A percentile compares a stretch with the other conserved stretches of the same genome.
Evolutionary conservation across 305 asterid genomes (phyloP).

Genomic region (Fraxinus sp.): DNA sequence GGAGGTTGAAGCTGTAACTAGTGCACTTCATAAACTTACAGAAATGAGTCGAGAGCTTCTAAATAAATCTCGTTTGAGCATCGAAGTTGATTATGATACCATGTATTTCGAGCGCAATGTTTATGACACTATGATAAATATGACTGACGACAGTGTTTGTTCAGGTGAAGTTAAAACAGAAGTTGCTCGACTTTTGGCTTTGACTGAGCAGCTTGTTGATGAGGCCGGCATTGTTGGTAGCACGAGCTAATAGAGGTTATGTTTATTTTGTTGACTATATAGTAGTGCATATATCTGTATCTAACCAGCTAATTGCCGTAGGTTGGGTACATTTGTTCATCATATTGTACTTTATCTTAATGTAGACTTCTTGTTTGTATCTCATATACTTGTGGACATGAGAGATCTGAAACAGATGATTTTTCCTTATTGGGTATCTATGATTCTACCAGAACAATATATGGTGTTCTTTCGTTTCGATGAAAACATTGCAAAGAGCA

Average conservation of each 20-base stretch:
- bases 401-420: background rate
- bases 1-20: slow-evolving; percentile 70
- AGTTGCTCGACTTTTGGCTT: slow-evolving; percentile 55
- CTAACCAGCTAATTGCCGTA: slow-evolving; percentile 28
- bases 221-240: slow-evolving; percentile 48
- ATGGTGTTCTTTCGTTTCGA: background rate
- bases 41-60: slow-evolving; percentile 71
- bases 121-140: slow-evolving; percentile 19
- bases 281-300: slow-evolving; percentile 13
- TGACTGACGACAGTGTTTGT: slow-evolving; percentile 11
- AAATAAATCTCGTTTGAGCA: slow-evolving; percentile 36
- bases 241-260: slow-evolving; percentile 11
- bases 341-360: background rate
- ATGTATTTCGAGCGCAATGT: slow-evolving; percentile 6
- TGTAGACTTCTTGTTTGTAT: background rate
- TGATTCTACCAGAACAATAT: background rate
- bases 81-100: slow-evolving; percentile 36
- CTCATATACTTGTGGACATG: background rate
- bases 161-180: slow-evolving; percentile 50
- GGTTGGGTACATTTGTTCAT: slow-evolving; percentile 9
- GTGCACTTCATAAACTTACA: slow-evolving; percentile 59
- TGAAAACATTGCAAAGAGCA: background rate
- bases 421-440: background rate
- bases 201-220: slow-evolving; percentile 63
- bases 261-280: slow-evolving; percentile 20